Evolutionary conservation across 1,139 yeast genomes (phyloP).

Genomic region (Petasospora fabianii): DNA sequence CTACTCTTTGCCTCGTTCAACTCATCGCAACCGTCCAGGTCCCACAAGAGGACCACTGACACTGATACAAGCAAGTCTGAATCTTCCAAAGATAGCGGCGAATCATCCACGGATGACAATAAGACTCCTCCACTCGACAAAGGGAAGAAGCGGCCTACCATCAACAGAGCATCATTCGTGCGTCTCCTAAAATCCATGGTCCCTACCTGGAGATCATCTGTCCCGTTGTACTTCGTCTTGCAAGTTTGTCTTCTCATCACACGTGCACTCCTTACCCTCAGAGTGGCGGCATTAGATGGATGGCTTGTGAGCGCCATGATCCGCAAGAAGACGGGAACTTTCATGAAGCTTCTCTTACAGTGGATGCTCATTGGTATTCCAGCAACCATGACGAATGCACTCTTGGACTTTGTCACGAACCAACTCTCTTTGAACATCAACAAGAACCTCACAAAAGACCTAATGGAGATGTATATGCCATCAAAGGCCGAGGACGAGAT

Average conservation of each 20-base stretch:
- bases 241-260: conserved; percentile 63
- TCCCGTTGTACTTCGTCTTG: conserved; percentile 44
- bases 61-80: background rate
- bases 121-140: no score
- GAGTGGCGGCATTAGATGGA: conserved; percentile 88
- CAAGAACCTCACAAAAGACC: conserved; percentile 56
- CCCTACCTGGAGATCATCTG: conserved; percentile 34
- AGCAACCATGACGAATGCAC: conserved; percentile 74
- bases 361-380: conserved; percentile 91
- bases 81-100: background rate
- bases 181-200: conserved; percentile 17
- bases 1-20: conserved; percentile 24
- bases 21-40: conserved; percentile 14
- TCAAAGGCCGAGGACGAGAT: conserved; percentile 35
- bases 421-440: conserved; percentile 66
- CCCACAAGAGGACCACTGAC: background rate
- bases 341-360: conserved; percentile 58
- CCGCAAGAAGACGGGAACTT: conserved; percentile 61
- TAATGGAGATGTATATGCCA: conserved; percentile 69
- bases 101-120: conserved; percentile 9
- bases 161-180: conserved; percentile 36
- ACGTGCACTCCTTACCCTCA: conserved; percentile 73
- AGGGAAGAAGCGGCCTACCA: no score
- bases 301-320: conserved; percentile 78
- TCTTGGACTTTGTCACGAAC: conserved; percentile 68